Evolutionary conservation across 1,284 basidiomycete species (phyloP), one percentile per base, ranked within the genome.

Genomic region (Microbotryum silenes-acaulis): DNA sequence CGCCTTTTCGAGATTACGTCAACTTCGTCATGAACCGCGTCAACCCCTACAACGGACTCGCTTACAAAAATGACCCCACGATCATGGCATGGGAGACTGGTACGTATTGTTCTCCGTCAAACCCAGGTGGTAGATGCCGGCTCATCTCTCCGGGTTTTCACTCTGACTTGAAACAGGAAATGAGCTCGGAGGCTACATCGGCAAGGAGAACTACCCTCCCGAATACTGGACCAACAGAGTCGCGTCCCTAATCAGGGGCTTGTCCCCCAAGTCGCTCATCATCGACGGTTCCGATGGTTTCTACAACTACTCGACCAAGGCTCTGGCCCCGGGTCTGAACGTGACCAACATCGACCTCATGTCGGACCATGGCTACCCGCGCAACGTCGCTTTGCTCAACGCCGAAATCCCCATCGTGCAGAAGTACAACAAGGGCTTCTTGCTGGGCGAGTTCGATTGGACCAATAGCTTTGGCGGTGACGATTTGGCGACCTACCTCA

Each of bases 81-180:
- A 69, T 70, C 29, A 37, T 69, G 16, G 61, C 57, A 2, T 69
- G 62, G 60, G 67, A 69, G 60, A 70, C 69, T 1, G 65, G 65
- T 14, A 18, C 37, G 37, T 42, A 42, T 4, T 14, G 37, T 31
- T 31, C 31, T 31, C 31, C 31, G 31, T 31, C 31, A 31, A 10
- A 31, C 1, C 31, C 31, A 31, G 31, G 31, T 31, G 31, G 31
- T 10, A 8, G 31, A 42, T 12, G 14, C 2, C 37, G 16, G 37
- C 12, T 42, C 16, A 42, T 42, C 37, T 42, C 4, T 12, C 16
- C 37, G 16, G 16, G 37, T 42, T 12, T 42, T 42, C 16, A 31
- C 37, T 42, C 37, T 42, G 14, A 16, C 37, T 6, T 42, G 14
- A 42, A 42, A 42, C 14, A 42, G 37, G 37, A 42, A 66, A 66